Evolutionary conservation across 139 green algal genomes (phyloP).

Genomic region (Haematococcus lacustris): DNA sequence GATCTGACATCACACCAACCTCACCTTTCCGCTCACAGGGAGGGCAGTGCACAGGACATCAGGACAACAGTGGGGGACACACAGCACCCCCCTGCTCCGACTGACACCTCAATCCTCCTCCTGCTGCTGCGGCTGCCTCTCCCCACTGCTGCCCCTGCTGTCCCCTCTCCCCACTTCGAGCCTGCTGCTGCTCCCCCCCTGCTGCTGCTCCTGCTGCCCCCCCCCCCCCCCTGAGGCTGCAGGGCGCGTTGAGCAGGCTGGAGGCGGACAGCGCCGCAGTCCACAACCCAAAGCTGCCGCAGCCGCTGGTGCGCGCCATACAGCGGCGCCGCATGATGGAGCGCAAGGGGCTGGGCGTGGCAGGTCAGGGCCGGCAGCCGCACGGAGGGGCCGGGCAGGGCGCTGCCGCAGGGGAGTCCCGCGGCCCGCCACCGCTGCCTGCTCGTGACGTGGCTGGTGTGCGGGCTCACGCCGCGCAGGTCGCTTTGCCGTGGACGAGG

Average conservation of each 20-base stretch:
- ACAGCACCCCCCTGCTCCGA: too few species aligned
- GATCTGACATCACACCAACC: too few species aligned
- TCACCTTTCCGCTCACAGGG: too few species aligned
- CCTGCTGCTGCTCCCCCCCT: too few species aligned
- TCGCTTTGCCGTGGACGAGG: slow-evolving; percentile 5
- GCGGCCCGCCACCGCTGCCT: neutral
- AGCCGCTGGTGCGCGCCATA: slow-evolving; percentile 18
- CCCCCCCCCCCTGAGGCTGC: slow-evolving; percentile 3
- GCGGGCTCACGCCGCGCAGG: neutral
- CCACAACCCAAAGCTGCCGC: slow-evolving; percentile 7
- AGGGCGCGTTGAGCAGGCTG: slow-evolving; percentile 25
- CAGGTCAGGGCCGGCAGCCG: too few species aligned
- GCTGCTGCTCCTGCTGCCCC: too few species aligned
- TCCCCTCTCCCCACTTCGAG: too few species aligned
- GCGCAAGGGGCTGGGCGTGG: neutral
- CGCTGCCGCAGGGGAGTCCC: neutral
- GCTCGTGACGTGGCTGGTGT: neutral
- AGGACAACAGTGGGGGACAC: too few species aligned
- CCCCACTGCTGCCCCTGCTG: too few species aligned
- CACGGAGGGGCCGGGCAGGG: neutral
- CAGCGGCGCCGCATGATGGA: slow-evolving; percentile 12
- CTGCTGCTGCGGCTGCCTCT: too few species aligned
- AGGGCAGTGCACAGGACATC: too few species aligned
- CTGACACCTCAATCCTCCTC: too few species aligned
- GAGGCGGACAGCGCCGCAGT: slow-evolving; percentile 16